Conservation (phyloP, 2,329 filamentous ascomycete species). For the Colletotrichum plurivorum region DNA sequence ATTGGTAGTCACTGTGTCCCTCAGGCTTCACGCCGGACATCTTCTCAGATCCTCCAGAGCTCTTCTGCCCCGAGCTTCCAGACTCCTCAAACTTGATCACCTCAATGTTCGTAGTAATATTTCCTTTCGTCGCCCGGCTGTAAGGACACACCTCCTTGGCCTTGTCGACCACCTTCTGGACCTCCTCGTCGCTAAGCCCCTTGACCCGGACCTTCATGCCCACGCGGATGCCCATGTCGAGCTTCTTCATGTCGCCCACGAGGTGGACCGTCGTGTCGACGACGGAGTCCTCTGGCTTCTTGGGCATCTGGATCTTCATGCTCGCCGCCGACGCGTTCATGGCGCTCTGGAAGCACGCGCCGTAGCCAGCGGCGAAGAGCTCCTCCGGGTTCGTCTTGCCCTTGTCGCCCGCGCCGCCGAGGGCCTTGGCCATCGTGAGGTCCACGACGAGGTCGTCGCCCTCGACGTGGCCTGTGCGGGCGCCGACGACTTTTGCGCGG, state of each 20-base stretch:
- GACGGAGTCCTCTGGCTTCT: slow-evolving; percentile 52
- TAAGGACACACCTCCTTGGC: slow-evolving; percentile 48
- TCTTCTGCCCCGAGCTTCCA: not conserved
- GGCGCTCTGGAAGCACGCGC: slow-evolving; percentile 61
- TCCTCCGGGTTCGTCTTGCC: slow-evolving; percentile 63
- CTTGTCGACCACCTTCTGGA: slow-evolving; percentile 47
- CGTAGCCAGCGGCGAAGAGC: slow-evolving; percentile 62
- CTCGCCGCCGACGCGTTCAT: slow-evolving; percentile 59
- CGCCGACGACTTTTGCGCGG: slow-evolving; percentile 54
- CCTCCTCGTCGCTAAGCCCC: slow-evolving; percentile 44
- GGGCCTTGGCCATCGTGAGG: slow-evolving; percentile 58
- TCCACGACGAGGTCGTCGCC: slow-evolving; percentile 50
- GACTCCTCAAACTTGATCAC: slow-evolving; percentile 36
- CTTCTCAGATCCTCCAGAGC: not conserved
- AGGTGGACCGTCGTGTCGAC: slow-evolving; percentile 59
- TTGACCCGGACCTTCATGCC: slow-evolving; percentile 57
- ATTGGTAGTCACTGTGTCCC: slow-evolving; percentile 38
- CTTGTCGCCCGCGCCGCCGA: slow-evolving; percentile 54
- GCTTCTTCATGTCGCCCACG: slow-evolving; percentile 59
- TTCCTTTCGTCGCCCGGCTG: slow-evolving; percentile 46
- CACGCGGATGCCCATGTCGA: slow-evolving; percentile 60
- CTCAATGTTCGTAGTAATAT: slow-evolving; percentile 46
- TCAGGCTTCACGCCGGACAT: slow-evolving; percentile 17
- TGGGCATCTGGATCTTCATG: slow-evolving; percentile 57
- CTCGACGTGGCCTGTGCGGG: slow-evolving; percentile 49